Evolutionary conservation across 2,329 filamentous ascomycete genomes (phyloP).

Genomic region (Epichloe glyceriae): DNA sequence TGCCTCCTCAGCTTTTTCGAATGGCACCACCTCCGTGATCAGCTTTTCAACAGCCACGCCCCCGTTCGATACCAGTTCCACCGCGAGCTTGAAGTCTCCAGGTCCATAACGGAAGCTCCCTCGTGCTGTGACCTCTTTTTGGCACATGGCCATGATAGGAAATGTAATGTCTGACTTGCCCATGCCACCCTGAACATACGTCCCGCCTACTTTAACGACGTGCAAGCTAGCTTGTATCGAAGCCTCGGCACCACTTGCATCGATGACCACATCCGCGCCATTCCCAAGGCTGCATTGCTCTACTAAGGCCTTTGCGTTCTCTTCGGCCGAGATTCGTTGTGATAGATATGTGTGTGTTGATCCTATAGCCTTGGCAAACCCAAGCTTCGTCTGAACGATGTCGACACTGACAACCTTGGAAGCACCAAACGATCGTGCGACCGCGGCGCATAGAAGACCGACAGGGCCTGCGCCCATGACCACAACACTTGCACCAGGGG

Average conservation of each 20-base stretch:
- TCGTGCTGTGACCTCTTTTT: conserved; percentile 76
- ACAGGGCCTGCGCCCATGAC: conserved; percentile 21
- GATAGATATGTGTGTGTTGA: conserved; percentile 60
- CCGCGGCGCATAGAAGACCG: conserved; percentile 74
- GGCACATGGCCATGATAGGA: conserved; percentile 72
- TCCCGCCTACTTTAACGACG: no score
- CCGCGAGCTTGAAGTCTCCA: conserved; percentile 75
- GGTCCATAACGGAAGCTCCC: conserved; percentile 82
- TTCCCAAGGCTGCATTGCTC: conserved; percentile 46
- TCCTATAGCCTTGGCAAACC: conserved; percentile 61
- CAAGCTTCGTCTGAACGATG: conserved; percentile 65
- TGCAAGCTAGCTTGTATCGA: conserved; percentile 61
- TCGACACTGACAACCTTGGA: conserved; percentile 72
- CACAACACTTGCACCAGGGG: no score
- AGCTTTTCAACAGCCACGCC: conserved; percentile 71
- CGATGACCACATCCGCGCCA: conserved; percentile 67
- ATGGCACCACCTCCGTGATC: conserved; percentile 63
- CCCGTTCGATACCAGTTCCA: conserved; percentile 60
- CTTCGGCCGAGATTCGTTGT: conserved; percentile 48
- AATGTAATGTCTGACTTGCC: no score
- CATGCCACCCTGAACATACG: no score
- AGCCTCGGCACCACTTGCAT: conserved; percentile 66
- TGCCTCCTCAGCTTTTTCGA: conserved; percentile 71
- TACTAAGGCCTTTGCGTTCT: conserved; percentile 60
- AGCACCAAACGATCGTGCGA: conserved; percentile 73